A percentile compares a stretch with the other conserved stretches of the same genome.
Conservation (phyloP, 2,329 filamentous ascomycete genomes). For the Phoma herbarum region DNA sequence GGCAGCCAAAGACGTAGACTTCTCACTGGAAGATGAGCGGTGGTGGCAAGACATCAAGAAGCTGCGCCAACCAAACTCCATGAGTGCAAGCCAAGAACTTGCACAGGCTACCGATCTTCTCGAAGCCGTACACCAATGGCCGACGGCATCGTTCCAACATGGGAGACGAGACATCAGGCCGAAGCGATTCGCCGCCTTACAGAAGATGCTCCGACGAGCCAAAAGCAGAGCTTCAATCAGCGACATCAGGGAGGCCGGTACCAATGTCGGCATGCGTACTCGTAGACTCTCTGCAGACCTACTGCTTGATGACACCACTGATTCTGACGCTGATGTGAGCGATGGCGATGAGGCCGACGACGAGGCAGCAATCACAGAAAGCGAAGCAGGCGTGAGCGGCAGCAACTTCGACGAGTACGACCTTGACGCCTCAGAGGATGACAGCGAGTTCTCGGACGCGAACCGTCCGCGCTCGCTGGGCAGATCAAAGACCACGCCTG, state of each 20-base stretch:
- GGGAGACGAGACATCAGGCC: slow-evolving; percentile 54
- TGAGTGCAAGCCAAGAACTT: slow-evolving; percentile 55
- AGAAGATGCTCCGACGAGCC: slow-evolving; percentile 69
- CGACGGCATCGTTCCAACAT: slow-evolving; percentile 62
- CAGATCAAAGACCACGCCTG: slow-evolving; percentile 35
- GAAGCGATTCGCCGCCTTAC: slow-evolving; percentile 66
- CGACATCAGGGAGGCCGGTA: slow-evolving; percentile 62
- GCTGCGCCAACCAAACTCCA: slow-evolving; percentile 48
- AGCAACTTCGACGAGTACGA: slow-evolving; percentile 49
- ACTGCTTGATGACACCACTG: slow-evolving; percentile 44
- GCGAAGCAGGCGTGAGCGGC: slow-evolving; percentile 41
- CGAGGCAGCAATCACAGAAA: slow-evolving; percentile 44
- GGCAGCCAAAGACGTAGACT: slow-evolving; percentile 68
- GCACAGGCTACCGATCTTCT: slow-evolving; percentile 57
- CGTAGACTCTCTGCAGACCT: slow-evolving; percentile 73
- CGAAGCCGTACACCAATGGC: slow-evolving; percentile 58
- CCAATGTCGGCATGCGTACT: slow-evolving; percentile 78
- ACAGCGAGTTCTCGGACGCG: slow-evolving; percentile 27
- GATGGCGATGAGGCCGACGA: slow-evolving; percentile 37
- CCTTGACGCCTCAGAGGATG: slow-evolving; percentile 44
- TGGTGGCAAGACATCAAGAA: slow-evolving; percentile 84
- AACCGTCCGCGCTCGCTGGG: slow-evolving; percentile 22
- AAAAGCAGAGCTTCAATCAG: slow-evolving; percentile 61
- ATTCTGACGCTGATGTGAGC: slow-evolving; percentile 50
- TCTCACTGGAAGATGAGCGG: slow-evolving; percentile 72